Conservation (phyloP, 2,329 filamentous ascomycete genomes). For the Aspergillus alliaceus region DNA sequence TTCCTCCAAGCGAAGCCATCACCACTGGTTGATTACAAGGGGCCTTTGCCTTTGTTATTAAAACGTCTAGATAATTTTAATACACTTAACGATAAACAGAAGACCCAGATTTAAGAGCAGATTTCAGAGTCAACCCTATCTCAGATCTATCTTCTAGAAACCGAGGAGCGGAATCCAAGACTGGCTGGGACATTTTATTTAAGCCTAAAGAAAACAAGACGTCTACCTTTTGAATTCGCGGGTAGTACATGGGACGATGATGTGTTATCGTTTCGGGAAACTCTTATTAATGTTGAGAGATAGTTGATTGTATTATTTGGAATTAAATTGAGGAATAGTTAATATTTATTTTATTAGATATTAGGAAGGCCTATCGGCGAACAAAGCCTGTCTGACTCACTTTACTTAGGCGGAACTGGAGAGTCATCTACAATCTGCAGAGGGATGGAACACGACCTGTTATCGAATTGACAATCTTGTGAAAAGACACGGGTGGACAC, state of each 20-base stretch:
- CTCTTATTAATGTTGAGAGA: conserved; percentile 27
- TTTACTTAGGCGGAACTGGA: conserved; percentile 21
- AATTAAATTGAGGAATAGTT: not conserved
- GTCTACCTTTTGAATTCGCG: conserved; percentile 19
- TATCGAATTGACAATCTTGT: conserved; percentile 35
- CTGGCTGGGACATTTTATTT: conserved; percentile 20
- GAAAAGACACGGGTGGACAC: conserved; percentile 41
- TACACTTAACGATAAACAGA: conserved; percentile 12
- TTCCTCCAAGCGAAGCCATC: conserved; percentile 24
- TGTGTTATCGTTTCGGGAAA: conserved; percentile 23
- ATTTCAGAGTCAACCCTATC: conserved; percentile 24
- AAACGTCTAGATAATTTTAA: conserved; percentile 25
- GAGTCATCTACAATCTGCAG: conserved; percentile 16
- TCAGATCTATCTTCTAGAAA: conserved; percentile 22
- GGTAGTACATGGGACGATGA: conserved; percentile 27
- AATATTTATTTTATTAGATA: conserved; percentile 5
- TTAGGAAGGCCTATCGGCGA: conserved; percentile 16
- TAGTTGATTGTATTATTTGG: conserved; percentile 2
- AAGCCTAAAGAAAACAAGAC: conserved; percentile 23
- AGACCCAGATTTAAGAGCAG: conserved; percentile 15
- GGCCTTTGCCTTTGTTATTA: conserved; percentile 26
- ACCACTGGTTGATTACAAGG: conserved; percentile 25
- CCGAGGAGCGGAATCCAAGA: conserved; percentile 13
- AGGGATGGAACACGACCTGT: conserved; percentile 38
- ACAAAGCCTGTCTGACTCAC: conserved; percentile 18